Percentiles rank a stretch among this genome's conserved stretches.
phyloP scores from a whole-genome alignment of 139 green algal species.

The Trebouxia sp. region DNA sequence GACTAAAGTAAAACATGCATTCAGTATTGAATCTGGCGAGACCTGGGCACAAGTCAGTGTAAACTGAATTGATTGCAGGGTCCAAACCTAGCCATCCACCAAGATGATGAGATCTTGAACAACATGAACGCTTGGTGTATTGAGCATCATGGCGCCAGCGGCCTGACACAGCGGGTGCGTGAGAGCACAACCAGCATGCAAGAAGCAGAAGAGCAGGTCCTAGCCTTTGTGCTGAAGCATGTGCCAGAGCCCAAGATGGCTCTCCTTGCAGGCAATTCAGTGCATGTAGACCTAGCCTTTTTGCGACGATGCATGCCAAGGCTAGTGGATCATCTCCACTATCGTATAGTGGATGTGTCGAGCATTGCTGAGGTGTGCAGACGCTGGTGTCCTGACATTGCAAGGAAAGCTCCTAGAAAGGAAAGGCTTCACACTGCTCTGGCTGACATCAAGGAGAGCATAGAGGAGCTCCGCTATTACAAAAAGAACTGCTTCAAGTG shows the following conservation, averaged over 20 bases:
- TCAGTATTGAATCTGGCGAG: not conserved
- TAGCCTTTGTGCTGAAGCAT: constrained; percentile 33
- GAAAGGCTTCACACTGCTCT: constrained; percentile 79
- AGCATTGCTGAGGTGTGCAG: constrained; percentile 75
- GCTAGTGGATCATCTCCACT: constrained; percentile 75
- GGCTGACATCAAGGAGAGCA: constrained; percentile 86
- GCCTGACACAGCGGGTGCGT: constrained; percentile 49
- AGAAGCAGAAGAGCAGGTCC: constrained; percentile 72
- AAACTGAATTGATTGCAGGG: too few relatives aligned
- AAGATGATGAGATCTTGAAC: constrained; percentile 75
- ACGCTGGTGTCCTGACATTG: constrained; percentile 63
- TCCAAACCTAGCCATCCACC: constrained; percentile 84
- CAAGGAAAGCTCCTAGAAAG: constrained; percentile 62
- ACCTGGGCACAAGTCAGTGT: not conserved
- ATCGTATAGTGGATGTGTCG: constrained; percentile 78
- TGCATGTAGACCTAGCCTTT: constrained; percentile 91
- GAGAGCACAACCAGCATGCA: constrained; percentile 60
- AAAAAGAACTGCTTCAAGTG: constrained; percentile 2
- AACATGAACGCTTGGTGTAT: constrained; percentile 94
- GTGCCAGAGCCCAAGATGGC: not conserved
- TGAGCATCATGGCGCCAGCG: constrained; percentile 80
- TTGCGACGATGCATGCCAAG: constrained; percentile 84
- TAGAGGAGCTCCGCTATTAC: constrained; percentile 87
- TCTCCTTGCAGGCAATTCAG: constrained; percentile 68
- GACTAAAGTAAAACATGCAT: not conserved